Evolutionary conservation across 257 asterid genomes (phyloP), one percentile per base, ranked within the genome.

Genomic region (Solanum paucissectum): DNA sequence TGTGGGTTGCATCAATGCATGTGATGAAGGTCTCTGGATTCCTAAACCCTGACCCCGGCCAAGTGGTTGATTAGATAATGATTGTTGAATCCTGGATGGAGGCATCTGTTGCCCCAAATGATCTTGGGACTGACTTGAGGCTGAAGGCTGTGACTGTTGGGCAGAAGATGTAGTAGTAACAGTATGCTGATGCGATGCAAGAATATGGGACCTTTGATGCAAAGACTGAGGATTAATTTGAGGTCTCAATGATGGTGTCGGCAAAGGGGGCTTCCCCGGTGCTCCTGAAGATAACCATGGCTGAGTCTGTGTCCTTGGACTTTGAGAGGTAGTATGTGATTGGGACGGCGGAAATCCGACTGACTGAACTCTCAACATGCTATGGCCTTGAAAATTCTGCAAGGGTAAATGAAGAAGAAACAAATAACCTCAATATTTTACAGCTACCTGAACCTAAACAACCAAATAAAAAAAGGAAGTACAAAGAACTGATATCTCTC

Each of bases 241-340:
- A 27, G 98, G 98, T 87, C 97, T 93, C 83, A 92, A 89, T 42
- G 98, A 90, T 18, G 94, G 91, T 71, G 92, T 86, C 21, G 98
- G 98, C 84, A 94, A 79, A 83, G 98, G 98, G 46, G 96, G 98
- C 88, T 93, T 96, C 33, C 94, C 98, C 77, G 92, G 99, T 82
- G 90, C 71, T 86, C 94, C 95, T 85, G 98, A 91, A 85, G 95
- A 91, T 83, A 94, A 86, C 99, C 99, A 95, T 36, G 98, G 98
- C 88, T 95, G 98, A 86, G 92, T 96, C 87, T 91, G 98, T 87
- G 91, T 12, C 86, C 87, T 95, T 27, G 91, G 60, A 89, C 90
- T 90, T 88, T 93, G 99, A 75, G 94, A 89, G 90, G 84, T 89
- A 88, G 96, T 91, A 82, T 95, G 93, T 10, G 94, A 92, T n/a